Base-by-base conservation (phyloP, 202 grass and related monocot genomes). In the Brachypodium distachyon region DNA sequence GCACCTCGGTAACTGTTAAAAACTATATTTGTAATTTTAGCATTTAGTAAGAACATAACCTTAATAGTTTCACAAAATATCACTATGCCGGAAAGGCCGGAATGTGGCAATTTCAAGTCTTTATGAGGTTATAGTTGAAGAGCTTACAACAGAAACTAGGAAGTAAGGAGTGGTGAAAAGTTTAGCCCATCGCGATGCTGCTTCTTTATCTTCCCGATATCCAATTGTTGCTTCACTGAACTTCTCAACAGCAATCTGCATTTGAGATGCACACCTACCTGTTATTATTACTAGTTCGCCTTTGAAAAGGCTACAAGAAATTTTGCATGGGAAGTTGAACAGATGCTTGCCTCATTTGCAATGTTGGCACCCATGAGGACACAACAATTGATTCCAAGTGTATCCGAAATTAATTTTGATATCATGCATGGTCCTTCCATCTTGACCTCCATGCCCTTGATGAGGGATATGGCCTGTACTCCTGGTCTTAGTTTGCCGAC, bases 321-420 rank as follows among this genome's bases (percentile, higher is more conserved):
- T 22, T 42, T 21, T 18, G 39, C 63, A 31, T 25, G 32, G 39
- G 1, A 82, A 43, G 38, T 43, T 47, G 3, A 58, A 66, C 10
- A 63, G 7, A 70, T 78, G 27, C 74, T 97, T 91, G 77, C 91
- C 95, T 98, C 95, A 58, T 88, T 90, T 71, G 91, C 95, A 90
- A 98, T 98, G 73, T 95, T 98, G 71, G 95, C 95, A 58, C 95
- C 95, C 95, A 98, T 98, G 74, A 98, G 91, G 71, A 98, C 95
- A 67, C 95, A 94, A 23, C 91, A 94, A 38, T 92, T 94, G 83
- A 98, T 88, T 70, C 82, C 87, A 70, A 98, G 95, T 61, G 84
- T 91, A 71, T 90, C 83, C 3, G 66, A 80, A 43, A 98, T 95
- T 72, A 98, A 70, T 72, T 86, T 95, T 23, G 91, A 98, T 81